Conservation (phyloP, 768 basidiomycete species). For the Paxillus involutus region DNA sequence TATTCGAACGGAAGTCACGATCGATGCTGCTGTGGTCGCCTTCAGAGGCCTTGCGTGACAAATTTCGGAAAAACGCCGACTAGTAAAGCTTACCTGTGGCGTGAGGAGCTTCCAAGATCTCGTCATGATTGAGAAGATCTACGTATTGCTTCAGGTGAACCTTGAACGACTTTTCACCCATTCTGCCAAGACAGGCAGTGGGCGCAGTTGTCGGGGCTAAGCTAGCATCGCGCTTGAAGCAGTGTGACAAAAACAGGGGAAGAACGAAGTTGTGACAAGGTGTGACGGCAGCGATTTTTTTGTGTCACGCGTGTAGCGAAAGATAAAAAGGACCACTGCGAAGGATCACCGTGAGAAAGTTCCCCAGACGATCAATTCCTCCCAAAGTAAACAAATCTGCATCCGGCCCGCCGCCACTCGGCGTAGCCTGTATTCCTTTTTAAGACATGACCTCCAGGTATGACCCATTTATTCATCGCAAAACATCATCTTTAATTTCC, state of each 20-base stretch:
- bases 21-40: background rate
- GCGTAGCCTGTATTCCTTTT: conserved; percentile 56
- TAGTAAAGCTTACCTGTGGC: background rate
- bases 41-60: background rate
- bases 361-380: conserved; percentile 47
- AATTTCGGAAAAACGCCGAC: background rate
- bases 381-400: conserved; percentile 43
- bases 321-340: conserved; percentile 64
- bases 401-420: conserved; percentile 39
- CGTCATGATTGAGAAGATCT: background rate
- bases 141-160: background rate
- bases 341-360: conserved; percentile 47
- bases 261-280: conserved; percentile 19
- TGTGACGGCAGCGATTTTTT: conserved; percentile 39
- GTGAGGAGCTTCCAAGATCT: background rate
- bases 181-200: background rate
- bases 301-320: conserved; percentile 41
- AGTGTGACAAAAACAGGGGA: conserved; percentile 9
- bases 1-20: conserved; percentile 8
- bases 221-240: no score
- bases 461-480: background rate
- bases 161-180: background rate
- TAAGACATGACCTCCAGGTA: conserved; percentile 78
- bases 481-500: background rate
- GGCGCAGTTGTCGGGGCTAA: no score